Evolutionary conservation across 2,329 filamentous ascomycete genomes (phyloP).

Genomic region (Chaetomium sp.): DNA sequence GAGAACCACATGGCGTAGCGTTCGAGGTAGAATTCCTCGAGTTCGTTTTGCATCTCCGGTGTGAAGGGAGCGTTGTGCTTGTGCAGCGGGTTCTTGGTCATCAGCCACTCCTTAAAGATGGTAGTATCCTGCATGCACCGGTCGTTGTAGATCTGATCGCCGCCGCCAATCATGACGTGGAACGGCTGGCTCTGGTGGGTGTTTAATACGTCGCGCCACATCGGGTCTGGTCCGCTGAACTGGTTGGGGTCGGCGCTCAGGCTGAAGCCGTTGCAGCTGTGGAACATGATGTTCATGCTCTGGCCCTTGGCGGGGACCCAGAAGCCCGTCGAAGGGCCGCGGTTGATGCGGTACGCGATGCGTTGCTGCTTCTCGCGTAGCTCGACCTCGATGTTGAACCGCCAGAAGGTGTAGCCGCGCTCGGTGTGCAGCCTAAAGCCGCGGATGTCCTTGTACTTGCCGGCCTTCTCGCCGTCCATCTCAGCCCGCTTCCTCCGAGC

Average conservation of each 20-base stretch:
- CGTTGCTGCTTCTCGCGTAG: conserved; percentile 75
- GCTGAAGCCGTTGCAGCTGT: conserved; percentile 97
- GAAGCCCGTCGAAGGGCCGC: conserved; percentile 83
- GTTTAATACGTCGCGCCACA: conserved; percentile 96
- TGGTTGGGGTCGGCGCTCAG: conserved; percentile 73
- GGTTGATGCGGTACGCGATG: conserved; percentile 94
- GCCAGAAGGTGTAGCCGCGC: conserved; percentile 91
- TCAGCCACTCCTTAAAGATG: conserved; percentile 81
- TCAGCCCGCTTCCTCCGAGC: conserved; percentile 55
- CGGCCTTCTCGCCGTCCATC: conserved; percentile 77
- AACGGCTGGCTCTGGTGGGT: conserved; percentile 88
- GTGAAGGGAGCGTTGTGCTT: conserved; percentile 82
- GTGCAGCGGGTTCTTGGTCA: conserved; percentile 74
- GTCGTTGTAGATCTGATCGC: conserved; percentile 97
- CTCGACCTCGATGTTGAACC: conserved; percentile 93
- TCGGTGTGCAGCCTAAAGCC: conserved; percentile 83
- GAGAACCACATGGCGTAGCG: conserved; percentile 96
- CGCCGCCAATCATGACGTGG: conserved; percentile 97
- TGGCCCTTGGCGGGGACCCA: conserved; percentile 87
- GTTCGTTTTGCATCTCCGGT: conserved; percentile 78
- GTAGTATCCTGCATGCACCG: conserved; percentile 72
- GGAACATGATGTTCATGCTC: conserved; percentile 98
- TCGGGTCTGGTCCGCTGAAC: conserved; percentile 88
- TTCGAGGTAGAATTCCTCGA: conserved; percentile 86
- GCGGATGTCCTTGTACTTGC: conserved; percentile 79